Base-by-base conservation (phyloP, 164 flowering plant species). In the Kalanchoe fedtschenkoi region DNA sequence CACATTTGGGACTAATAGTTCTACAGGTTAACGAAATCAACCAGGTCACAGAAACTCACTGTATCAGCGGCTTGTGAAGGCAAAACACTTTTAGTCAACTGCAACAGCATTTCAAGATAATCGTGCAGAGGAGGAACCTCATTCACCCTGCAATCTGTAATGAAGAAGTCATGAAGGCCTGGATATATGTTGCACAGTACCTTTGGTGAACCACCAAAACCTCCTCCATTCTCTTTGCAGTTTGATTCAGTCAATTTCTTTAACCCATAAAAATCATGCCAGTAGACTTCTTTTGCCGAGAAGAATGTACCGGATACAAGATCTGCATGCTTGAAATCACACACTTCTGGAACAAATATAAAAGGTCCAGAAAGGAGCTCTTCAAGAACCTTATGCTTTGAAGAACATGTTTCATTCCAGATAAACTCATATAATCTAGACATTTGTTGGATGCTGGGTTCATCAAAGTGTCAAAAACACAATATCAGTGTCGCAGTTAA, bases 361-460 rank as follows among this genome's bases (percentile, higher is more conserved):
- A 71, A 88, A 62, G 90, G 80, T 6, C 78, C 82, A 29, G 81
- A 77, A 54, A 26, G 63, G 2, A 93, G 66, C 62, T 70, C 79
- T 35, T 72, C 74, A 10, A 65, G 22, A 30, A 79, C 62, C 72
- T 76, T 71, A 60, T 67, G 63, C 71, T 69, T 74, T 44, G 83
- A 75, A 64, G 69, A 34, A 65, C 74, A 5, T 44, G 78, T 72
- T 69, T 72, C 89, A 71, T 74, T 74, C 95, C 87, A 87, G 66
- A 93, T 74, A 67, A 79, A 83, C 64, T 79, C 28, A 73, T 90
- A 93, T 26, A 87, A 80, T 67, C 74, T 87, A 61, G 87, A 78
- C 96, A 93, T 90, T 70, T 93, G 97, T 54, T 79, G 68, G 33
- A 87, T 62, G 76, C 99, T 93, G 92, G 29, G 21, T 26, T n/a